Conservation (phyloP, 2,329 filamentous ascomycete genomes). For the Cercospora berteroae region DNA sequence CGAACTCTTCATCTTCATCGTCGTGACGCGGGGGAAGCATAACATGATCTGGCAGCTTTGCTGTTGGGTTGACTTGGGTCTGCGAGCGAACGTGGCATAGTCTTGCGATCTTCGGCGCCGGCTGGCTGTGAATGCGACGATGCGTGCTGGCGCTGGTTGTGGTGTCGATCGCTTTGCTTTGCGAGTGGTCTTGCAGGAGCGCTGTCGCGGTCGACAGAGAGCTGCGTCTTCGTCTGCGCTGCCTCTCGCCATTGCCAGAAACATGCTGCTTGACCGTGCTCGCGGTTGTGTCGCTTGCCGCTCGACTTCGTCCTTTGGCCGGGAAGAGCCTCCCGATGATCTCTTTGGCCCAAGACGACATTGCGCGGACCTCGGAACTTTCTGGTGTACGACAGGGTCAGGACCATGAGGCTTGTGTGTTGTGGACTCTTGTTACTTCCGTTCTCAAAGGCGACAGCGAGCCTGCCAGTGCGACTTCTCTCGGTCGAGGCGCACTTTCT, state of each 20-base stretch:
- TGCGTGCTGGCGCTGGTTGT: not conserved
- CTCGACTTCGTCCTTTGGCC: not conserved
- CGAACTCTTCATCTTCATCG: not conserved
- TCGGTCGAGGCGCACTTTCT: not conserved
- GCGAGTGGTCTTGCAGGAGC: not conserved
- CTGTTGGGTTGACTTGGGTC: slow-evolving; percentile 5
- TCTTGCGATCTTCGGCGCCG: not conserved
- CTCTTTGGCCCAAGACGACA: slow-evolving; percentile 8
- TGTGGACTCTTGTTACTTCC: not conserved
- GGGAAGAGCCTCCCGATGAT: slow-evolving; percentile 4
- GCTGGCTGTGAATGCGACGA: slow-evolving; percentile 1
- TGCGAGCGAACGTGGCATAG: slow-evolving; percentile 1
- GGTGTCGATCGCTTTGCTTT: not conserved
- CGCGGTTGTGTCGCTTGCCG: slow-evolving; percentile 2
- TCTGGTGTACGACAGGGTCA: not conserved
- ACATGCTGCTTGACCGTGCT: not conserved
- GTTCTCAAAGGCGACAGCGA: not conserved
- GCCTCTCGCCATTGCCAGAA: not conserved
- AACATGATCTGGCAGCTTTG: not conserved
- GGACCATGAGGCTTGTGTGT: not conserved
- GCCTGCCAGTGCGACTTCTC: not conserved
- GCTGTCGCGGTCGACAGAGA: slow-evolving; percentile 1
- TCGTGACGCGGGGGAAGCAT: not conserved
- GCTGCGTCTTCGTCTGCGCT: not conserved
- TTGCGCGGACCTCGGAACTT: not conserved